Evolutionary conservation across 768 basidiomycete species (phyloP), one percentile per base, ranked within the genome.

Genomic region (Leucosporidium creatinivorum): DNA sequence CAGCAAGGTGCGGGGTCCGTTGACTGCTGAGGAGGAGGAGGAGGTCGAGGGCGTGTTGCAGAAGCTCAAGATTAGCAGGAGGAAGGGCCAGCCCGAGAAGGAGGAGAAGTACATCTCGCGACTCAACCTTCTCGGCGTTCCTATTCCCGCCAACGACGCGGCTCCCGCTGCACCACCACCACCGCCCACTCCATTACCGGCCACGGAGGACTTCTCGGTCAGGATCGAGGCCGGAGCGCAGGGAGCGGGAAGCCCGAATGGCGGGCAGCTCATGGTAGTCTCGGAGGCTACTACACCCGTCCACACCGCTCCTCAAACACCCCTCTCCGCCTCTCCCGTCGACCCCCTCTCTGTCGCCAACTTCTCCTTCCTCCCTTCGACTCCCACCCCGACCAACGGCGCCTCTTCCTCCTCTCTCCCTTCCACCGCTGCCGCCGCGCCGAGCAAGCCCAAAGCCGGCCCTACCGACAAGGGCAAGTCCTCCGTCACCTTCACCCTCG

Each of bases 21-120:
- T 61, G 75, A 78, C 52, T 74, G 76, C 58, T 0, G 58, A 58
- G 21, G 58, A 58, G 39, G 58, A 58, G n/a, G 58, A 58, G 39
- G 58, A 58, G 61, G 70, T 77, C 0, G 77, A 78, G 68, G 69
- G 58, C 30, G 61, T 78, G 13, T 57, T 76, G 10, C 77, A 78
- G 63, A 78, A 78, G 64, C 66, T 78, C 54, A 78, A 78, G 61
- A 77, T 77, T 30, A 75, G 75, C 1, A 63, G 72, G 61, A 55
- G 77, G 49, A 78, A 78, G 61, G 73, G 73, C 28, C 77, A 78
- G 61, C 44, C 61, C 28, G 77, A 78, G 51, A 78, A 78, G 66
- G 67, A 76, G 52, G 63, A 64, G 30, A 78, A 77, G 58, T 77
- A 76, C 66, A 71, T 74, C 33, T 50, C 70, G 36, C 66, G 77